Conservation (phyloP, 176 grass and related monocot species). For the Musa beccarii region DNA sequence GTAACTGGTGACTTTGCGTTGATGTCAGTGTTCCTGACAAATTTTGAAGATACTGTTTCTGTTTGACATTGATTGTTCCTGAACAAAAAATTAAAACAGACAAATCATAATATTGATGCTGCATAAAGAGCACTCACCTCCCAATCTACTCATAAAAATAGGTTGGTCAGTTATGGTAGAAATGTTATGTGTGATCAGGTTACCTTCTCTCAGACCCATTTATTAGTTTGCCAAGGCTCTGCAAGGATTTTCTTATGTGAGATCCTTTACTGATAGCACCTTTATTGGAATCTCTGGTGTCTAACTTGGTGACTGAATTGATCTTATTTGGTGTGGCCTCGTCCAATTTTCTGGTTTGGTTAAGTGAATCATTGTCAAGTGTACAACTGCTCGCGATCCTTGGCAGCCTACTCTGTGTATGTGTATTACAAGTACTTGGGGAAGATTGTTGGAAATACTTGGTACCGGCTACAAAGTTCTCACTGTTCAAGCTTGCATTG, state of each 20-base stretch:
- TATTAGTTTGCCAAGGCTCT: slow-evolving; percentile 76
- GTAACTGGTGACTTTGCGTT: slow-evolving; percentile 19
- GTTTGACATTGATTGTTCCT: slow-evolving; percentile 38
- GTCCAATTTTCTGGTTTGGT: slow-evolving; percentile 34
- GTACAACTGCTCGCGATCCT: slow-evolving; percentile 31
- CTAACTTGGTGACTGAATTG: slow-evolving; percentile 32
- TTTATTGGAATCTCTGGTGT: slow-evolving; percentile 28
- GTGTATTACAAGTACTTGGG: slow-evolving; percentile 19
- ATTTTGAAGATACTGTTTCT: slow-evolving; percentile 28
- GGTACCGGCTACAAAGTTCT: slow-evolving; percentile 28
- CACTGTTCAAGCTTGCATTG: slow-evolving; percentile 19
- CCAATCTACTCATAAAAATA: no score
- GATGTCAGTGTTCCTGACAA: not conserved
- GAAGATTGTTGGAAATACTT: slow-evolving; percentile 26
- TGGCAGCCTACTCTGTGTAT: slow-evolving; percentile 6
- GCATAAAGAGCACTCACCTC: no score
- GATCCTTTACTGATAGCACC: slow-evolving; percentile 53
- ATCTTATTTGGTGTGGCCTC: slow-evolving; percentile 13
- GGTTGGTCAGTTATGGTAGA: no score
- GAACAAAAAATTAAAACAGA: not conserved
- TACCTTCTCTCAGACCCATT: slow-evolving; percentile 76
- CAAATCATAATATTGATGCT: no score
- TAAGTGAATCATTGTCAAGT: slow-evolving; percentile 35
- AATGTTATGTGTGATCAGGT: not conserved
- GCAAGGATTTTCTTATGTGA: slow-evolving; percentile 77